Evolutionary conservation across 441 rosid genomes (phyloP), one percentile per base, ranked within the genome.

Genomic region (Manihot esculenta): DNA sequence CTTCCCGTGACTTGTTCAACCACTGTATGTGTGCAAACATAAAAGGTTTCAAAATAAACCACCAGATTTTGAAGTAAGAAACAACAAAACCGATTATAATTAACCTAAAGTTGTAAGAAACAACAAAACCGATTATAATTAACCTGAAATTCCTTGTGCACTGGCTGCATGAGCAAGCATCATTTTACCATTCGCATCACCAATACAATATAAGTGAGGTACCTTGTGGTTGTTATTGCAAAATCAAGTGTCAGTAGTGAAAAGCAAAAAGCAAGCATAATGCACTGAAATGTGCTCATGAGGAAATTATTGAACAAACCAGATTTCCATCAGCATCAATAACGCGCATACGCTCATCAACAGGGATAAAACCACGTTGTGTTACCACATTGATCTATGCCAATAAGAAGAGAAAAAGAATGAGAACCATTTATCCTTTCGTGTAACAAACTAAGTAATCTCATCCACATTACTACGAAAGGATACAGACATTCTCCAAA

Each of bases 91-190:
- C 0, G 11, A 30, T 58, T 23, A 66, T 42, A 60, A 53, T 68
- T 60, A 76, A 91, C 99, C 99, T 76, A 98, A 95, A 77, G 92
- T 95, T 86, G 67, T 50, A 45, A 44, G 33, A 64, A 68, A 51
- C 33, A 27, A 35, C 10, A n/a, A n/a, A 56, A 26, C 12, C 0
- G 11, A 30, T 58, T 23, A 66, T 42, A 60, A 53, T 68, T 60
- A 76, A 91, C 99, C 99, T 76, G 99, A 95, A 77, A 95, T 95
- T 86, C 99, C 99, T 85, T 95, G 99, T 66, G 99, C 99, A 77
- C 97, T 94, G 61, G 99, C 99, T 59, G 98, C 96, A 84, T 92
- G 99, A 72, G 99, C 99, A 13, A 95, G 99, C 99, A 95, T 95
- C 97, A 95, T 77, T 86, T 92, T 94, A 70, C 99, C 99, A 69